Base-by-base conservation (phyloP, 169 alveolate species). In the Eimeria necatrix region DNA sequence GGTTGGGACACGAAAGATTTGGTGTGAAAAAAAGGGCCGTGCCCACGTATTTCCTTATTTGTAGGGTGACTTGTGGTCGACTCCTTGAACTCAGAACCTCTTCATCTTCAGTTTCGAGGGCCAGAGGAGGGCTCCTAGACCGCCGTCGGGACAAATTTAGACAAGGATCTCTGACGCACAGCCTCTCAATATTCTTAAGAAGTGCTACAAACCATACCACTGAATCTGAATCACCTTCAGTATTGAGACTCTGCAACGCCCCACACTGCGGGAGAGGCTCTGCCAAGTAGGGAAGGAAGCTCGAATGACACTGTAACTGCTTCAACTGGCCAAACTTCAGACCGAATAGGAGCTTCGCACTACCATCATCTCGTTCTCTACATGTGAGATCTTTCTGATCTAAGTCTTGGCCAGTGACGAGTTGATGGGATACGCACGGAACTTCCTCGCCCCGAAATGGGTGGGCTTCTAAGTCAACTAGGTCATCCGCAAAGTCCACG, bases 221-320 rank as follows among this genome's bases (percentile, higher is more conserved):
- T 16, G 60, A 49, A 49, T 85, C 92, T 22, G 81, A 85, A 2
- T 85, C 92, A 22, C 92, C 92, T 60, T 85, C 92, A 7, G 92
- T 85, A 24, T 46, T 56, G 22, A 85, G 92, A 20, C 52, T 60
- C 64, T 53, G 81, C 92, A 85, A 46, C 10, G 76, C 41, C 49
- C 80, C 92, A 60, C 92, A 85, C 61, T 85, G 92, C 56, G 80
- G 92, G 60, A 85, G 49, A 76, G 92, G 92, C 81, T 85, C 92
- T 20, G 80, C 92, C 81, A 85, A 53, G 80, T 85, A 85, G 5
- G 92, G 92, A n/a, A 85, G 92, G 61, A 85, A 85, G 80, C 81
- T 85, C 51, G 92, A 85, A 26, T 85, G 92, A 59, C 92, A 85
- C 61, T 85, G 92, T 78, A 85, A 53, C 46, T 60, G 92, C 52